Conservation (phyloP, 345 rosid species). For the Diplotaxis tenuifolia region DNA sequence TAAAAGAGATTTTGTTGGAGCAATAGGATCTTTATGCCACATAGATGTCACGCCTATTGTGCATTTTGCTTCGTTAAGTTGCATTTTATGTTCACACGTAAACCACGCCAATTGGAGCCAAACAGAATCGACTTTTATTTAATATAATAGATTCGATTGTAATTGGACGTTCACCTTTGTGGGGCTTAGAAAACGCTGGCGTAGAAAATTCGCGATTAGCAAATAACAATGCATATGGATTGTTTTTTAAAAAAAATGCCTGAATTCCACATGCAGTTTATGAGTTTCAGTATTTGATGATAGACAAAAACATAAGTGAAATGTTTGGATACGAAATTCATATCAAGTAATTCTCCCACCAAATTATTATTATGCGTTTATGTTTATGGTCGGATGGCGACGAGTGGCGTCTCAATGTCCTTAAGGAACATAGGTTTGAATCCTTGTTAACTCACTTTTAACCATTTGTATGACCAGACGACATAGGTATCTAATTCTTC, state of each 20-base stretch:
- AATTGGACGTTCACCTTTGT: not conserved
- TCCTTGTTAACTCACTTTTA: no score
- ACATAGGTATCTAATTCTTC: no score
- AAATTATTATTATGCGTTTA: no score
- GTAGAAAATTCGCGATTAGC: not conserved
- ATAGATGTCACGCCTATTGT: slow-evolving; percentile 18
- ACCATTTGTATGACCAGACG: no score
- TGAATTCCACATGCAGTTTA: slow-evolving; percentile 3
- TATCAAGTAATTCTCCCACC: no score
- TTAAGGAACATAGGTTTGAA: no score
- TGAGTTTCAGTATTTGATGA: not conserved
- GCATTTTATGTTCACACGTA: slow-evolving; percentile 27
- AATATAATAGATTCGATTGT: not conserved
- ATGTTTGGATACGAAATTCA: not conserved
- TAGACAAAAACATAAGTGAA: not conserved
- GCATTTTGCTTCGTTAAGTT: slow-evolving; percentile 30
- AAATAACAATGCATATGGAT: not conserved
- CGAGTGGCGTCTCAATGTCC: no score
- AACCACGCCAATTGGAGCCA: slow-evolving; percentile 26
- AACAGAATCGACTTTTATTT: not conserved
- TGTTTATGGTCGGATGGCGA: no score
- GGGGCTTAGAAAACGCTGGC: not conserved
- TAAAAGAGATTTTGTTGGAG: not conserved
- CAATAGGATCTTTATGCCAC: not conserved
- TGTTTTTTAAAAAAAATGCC: not conserved